Conservation (phyloP, 768 basidiomycete genomes). For the Termitomyces sp. region DNA sequence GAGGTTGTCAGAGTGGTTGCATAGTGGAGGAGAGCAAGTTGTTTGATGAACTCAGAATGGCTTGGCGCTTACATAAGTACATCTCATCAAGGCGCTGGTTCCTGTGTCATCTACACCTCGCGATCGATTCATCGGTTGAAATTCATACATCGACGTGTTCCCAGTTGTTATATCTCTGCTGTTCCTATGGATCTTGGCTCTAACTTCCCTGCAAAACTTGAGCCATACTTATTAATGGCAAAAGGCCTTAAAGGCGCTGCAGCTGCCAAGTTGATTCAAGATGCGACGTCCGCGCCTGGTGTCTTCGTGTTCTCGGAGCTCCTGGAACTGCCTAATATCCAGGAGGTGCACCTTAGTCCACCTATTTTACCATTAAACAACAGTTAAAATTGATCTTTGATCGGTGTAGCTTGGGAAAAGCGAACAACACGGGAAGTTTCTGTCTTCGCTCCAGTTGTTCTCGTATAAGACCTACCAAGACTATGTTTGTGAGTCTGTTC, state of each 20-base stretch:
- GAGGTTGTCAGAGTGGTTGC: too few relatives aligned
- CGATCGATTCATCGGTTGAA: background rate
- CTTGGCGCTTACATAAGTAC: too few relatives aligned
- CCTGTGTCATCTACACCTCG: too few relatives aligned
- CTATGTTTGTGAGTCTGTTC: slow-evolving; percentile 58
- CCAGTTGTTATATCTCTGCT: background rate
- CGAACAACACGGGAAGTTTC: slow-evolving; percentile 58
- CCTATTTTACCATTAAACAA: too few relatives aligned
- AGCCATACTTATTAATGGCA: slow-evolving; percentile 88
- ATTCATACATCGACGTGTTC: background rate
- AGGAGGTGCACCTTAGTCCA: slow-evolving; percentile 51
- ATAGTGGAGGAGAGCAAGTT: too few relatives aligned
- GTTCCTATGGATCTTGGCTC: slow-evolving; percentile 55
- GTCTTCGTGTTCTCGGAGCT: slow-evolving; percentile 92
- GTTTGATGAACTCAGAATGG: too few relatives aligned
- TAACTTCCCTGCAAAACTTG: slow-evolving; percentile 65
- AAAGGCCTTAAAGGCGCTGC: slow-evolving; percentile 91
- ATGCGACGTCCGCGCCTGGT: slow-evolving; percentile 84
- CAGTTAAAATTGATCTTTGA: background rate
- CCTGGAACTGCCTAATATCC: slow-evolving; percentile 75
- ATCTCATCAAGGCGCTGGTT: too few relatives aligned
- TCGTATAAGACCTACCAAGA: slow-evolving; percentile 85
- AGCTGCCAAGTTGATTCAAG: slow-evolving; percentile 82
- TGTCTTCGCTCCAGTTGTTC: slow-evolving; percentile 76
- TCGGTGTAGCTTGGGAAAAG: slow-evolving; percentile 54